Conservation (phyloP, 257 asterid genomes). For the Jacaranda mimosifolia region DNA sequence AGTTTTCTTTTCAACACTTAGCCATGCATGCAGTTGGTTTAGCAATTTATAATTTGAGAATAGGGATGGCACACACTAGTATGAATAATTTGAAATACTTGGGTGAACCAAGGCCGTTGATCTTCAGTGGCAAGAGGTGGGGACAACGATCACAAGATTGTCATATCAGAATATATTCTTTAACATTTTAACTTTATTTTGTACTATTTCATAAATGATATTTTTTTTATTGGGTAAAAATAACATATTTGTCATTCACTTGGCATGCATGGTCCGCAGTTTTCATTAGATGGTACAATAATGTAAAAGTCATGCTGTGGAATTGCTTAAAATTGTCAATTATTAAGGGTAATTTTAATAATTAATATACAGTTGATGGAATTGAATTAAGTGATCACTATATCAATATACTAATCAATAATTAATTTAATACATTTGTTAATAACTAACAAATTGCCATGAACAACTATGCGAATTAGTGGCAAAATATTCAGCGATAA, state of each 20-base stretch:
- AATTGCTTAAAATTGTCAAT: background rate
- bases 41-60: no score
- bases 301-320: conserved; percentile 13
- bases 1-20: background rate
- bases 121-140: background rate
- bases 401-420: no score
- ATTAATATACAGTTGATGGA: no score
- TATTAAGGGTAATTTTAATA: background rate
- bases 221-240: background rate
- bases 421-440: no score
- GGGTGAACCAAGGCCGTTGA: conserved; percentile 13
- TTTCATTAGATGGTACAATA: background rate
- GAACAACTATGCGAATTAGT: no score
- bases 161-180: conserved; percentile 33
- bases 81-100: no score
- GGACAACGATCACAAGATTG: background rate
- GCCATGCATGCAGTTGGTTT: conserved; percentile 29
- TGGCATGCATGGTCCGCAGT: background rate
- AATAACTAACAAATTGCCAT: no score
- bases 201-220: conserved; percentile 18
- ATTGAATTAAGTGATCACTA: no score
- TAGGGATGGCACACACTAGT: no score
- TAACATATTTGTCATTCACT: background rate
- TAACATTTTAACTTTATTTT: background rate
- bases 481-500: no score